A percentile compares a stretch with the other conserved stretches of the same genome.
Conservation (phyloP, 2,329 filamentous ascomycete genomes). For the Diaporthe citri region DNA sequence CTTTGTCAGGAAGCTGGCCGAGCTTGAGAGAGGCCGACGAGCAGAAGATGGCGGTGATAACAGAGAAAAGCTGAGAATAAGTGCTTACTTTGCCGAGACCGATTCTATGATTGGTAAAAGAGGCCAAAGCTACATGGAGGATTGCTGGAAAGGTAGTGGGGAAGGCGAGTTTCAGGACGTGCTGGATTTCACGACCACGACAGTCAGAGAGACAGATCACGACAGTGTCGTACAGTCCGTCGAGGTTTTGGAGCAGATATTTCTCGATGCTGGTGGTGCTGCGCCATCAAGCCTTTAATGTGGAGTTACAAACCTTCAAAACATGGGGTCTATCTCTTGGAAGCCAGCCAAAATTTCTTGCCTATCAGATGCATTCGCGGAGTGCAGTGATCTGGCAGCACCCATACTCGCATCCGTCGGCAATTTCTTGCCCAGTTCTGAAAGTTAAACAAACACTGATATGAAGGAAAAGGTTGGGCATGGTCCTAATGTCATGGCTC, state of each 20-base stretch:
- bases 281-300: not conserved
- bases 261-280: not conserved
- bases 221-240: slow-evolving; percentile 16
- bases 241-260: slow-evolving; percentile 22
- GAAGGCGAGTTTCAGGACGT: not conserved
- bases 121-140: slow-evolving; percentile 34
- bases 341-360: not conserved
- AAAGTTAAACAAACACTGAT: too few relatives aligned
- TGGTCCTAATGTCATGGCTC: too few relatives aligned
- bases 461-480: too few relatives aligned
- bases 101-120: slow-evolving; percentile 35
- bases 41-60: not conserved
- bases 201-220: slow-evolving; percentile 22
- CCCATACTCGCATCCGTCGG: too few relatives aligned
- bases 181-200: not conserved
- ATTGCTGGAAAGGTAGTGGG: slow-evolving; percentile 25
- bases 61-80: slow-evolving; percentile 16
- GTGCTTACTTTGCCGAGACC: slow-evolving; percentile 32
- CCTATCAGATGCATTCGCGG: too few relatives aligned
- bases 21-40: slow-evolving; percentile 3
- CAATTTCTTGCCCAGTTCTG: too few relatives aligned
- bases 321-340: not conserved
- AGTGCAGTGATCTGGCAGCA: too few relatives aligned
- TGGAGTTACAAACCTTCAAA: not conserved
- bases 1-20: slow-evolving; percentile 26